Percentiles rank a stretch among this genome's conserved stretches.
These are phyloP conservation scores for Amauroascus verrucosus DNA, from an alignment of 2,329 filamentous ascomycete genomes.

Conservation along the genomic window DNA sequence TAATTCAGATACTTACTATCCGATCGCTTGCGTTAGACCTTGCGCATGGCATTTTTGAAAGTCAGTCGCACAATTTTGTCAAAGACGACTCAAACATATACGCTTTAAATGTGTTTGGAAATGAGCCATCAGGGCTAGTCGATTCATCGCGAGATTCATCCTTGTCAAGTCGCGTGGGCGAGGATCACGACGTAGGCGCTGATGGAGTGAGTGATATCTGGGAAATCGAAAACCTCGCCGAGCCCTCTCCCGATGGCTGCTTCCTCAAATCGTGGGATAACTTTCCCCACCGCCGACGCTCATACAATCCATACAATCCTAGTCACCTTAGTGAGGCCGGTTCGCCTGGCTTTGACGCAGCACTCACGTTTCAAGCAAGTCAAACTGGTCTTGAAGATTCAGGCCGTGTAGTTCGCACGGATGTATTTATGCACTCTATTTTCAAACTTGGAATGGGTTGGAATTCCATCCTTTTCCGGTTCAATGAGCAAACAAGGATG, in stretches of 20 bases:
- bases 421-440: conserved; percentile 33
- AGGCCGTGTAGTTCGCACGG: conserved; percentile 27
- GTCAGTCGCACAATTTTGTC: conserved; percentile 17
- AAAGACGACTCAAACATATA: conserved; percentile 24
- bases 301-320: conserved; percentile 25
- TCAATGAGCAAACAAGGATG: conserved; percentile 26
- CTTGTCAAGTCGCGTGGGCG: conserved; percentile 18
- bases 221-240: conserved; percentile 23
- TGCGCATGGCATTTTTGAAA: conserved; percentile 21
- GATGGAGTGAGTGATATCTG: conserved; percentile 26
- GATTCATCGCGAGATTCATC: conserved; percentile 16
- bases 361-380: conserved; percentile 23
- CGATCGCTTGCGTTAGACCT: conserved; percentile 17
- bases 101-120: conserved; percentile 27
- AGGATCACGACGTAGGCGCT: conserved; percentile 17
- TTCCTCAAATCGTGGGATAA: conserved; percentile 35
- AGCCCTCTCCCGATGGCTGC: conserved; percentile 12
- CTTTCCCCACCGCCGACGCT: conserved; percentile 25
- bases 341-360: conserved; percentile 32
- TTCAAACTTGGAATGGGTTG: conserved; percentile 36
- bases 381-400: conserved; percentile 19
- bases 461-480: conserved; percentile 36
- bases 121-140: conserved; percentile 20
- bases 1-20: background rate
- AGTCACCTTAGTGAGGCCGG: conserved; percentile 38